Conservation (phyloP, 768 basidiomycete species). For the Inosperma sp. region DNA sequence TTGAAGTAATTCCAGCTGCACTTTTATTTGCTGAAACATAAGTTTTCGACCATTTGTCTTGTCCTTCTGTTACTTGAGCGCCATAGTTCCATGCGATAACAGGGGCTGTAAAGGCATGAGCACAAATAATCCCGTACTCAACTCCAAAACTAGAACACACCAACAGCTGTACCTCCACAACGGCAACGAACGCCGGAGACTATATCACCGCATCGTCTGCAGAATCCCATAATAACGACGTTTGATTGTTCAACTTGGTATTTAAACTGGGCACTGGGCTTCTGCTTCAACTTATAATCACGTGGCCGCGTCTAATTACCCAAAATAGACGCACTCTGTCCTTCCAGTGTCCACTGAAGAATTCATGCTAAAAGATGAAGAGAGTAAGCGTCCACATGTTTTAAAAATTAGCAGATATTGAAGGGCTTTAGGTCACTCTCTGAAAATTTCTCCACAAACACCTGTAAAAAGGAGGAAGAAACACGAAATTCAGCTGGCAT, state of each 20-base stretch:
- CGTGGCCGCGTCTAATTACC: conserved; percentile 10
- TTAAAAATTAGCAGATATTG: too few relatives aligned
- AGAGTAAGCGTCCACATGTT: too few relatives aligned
- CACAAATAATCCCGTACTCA: background rate
- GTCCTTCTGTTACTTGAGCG: conserved; percentile 32
- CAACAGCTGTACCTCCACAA: conserved; percentile 76
- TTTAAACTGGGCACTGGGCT: background rate
- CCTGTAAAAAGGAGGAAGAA: too few relatives aligned
- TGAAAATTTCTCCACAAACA: too few relatives aligned
- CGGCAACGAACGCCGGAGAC: conserved; percentile 66
- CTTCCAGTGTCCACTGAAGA: background rate
- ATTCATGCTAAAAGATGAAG: too few relatives aligned
- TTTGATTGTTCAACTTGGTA: background rate
- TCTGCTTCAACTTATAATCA: conserved; percentile 8
- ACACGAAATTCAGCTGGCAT: too few relatives aligned
- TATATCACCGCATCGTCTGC: conserved; percentile 81
- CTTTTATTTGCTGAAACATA: conserved; percentile 56
- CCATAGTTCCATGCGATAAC: conserved; percentile 57
- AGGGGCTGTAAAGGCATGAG: too few relatives aligned
- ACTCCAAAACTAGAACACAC: conserved; percentile 40
- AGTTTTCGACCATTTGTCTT: conserved; percentile 78
- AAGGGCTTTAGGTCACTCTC: too few relatives aligned
- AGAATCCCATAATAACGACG: conserved; percentile 63
- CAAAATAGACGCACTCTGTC: background rate
- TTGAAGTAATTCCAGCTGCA: conserved; percentile 36